phyloP scores from a whole-genome alignment of 208 protist species.

The Acanthamoeba triangularis region DNA sequence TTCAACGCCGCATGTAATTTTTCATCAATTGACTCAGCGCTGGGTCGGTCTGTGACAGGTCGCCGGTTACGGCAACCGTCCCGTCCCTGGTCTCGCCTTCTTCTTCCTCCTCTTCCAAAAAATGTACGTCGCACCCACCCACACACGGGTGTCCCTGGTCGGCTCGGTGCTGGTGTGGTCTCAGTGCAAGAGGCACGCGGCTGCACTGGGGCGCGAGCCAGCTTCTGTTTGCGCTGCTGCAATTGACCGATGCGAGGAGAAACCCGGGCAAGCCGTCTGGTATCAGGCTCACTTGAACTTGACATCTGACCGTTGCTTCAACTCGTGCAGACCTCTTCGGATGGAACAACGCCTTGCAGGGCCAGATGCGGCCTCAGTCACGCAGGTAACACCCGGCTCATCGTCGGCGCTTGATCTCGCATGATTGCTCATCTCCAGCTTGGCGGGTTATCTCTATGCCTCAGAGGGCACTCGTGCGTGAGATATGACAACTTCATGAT shows the following conservation, averaged over 20 bases:
- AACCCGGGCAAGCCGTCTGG: too few species aligned
- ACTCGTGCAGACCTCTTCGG: not conserved
- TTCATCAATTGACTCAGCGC: too few species aligned
- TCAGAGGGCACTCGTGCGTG: constrained; percentile 51
- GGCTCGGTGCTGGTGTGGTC: not conserved
- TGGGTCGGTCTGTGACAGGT: not conserved
- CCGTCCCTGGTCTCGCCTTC: not conserved
- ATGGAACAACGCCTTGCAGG: constrained; percentile 67
- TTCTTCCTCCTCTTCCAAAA: constrained; percentile 34
- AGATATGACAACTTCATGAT: constrained; percentile 68
- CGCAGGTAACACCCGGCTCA: not conserved
- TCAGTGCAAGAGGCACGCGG: not conserved
- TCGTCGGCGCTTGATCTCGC: not conserved
- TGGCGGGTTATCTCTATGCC: too few species aligned
- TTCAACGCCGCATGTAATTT: too few species aligned
- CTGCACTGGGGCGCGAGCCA: too few species aligned
- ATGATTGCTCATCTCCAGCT: not conserved
- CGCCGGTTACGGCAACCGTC: too few species aligned
- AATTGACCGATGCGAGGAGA: too few species aligned
- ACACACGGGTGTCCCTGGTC: too few species aligned
- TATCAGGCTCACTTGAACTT: not conserved
- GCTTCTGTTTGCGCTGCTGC: too few species aligned
- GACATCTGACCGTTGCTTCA: not conserved
- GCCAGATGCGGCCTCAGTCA: constrained; percentile 29
- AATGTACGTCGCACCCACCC: not conserved